Base-by-base conservation (phyloP, 768 basidiomycete genomes). In the Pilatotrama ljubarskyi region DNA sequence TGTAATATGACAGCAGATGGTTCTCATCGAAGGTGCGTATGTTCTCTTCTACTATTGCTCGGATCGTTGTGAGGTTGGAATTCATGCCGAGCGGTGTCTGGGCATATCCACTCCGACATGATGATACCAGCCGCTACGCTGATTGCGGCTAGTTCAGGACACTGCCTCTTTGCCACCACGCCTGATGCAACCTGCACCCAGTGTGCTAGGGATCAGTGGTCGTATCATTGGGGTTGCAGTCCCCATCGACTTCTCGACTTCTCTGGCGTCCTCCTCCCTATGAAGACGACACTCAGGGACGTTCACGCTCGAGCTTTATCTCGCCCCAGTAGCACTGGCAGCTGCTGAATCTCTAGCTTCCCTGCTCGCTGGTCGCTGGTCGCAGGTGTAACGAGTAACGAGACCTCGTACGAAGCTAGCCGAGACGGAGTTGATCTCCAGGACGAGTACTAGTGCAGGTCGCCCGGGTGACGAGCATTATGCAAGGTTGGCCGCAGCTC, bases 391-490 rank as follows among this genome's bases (percentile, higher is more conserved):
- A 17, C 29, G 36, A 35, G 22, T 9, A 17, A n/a, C 59, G 26
- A 50, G 41, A 42, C 13, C 29, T 32, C 29, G 29, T 32, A 17
- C 52, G 40, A 50, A 41, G 38, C 26, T 49, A 17, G 44, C 17
- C 36, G 20, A 14, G 43, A 52, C 61, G 56, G 61, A 55, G 61
- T 63, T 63, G 61, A 58, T 63, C 61, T 63, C 52, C 48, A 43
- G 51, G 40, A 41, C 41, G 18, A 18, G 42, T 42, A 41, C 41
- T 13, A 18, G 42, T 42, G 55, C 61, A 38, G 61, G 61, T 62
- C 51, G 61, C 51, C 51, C 50, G 51, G 50, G 55, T 38, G 24
- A 61, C 54, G 48, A 48, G 18, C 25, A 54, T 36, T n/a, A 53
- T 54, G 51, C 13, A 44, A 47, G 59, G 59, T 61, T 40, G 24